These are phyloP conservation scores for Citrullus amarus DNA, from an alignment of 306 rosid genomes.

Conservation along the genomic window DNA sequence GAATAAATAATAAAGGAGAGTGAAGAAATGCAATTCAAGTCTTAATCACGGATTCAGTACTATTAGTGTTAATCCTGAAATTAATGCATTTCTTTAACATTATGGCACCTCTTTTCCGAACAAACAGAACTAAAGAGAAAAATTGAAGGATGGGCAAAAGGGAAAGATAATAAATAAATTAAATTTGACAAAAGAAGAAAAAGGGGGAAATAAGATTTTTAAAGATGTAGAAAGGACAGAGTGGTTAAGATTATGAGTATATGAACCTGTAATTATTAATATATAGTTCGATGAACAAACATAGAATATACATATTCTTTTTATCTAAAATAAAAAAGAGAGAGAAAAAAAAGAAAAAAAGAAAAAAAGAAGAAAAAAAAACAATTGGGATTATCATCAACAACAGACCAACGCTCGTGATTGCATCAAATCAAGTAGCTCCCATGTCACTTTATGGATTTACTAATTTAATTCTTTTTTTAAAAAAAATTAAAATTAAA, in stretches of 20 bases:
- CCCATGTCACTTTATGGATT: slow-evolving; percentile 13
- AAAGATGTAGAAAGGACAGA: background rate
- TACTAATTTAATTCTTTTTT: background rate
- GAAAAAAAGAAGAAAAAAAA: background rate
- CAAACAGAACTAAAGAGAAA: background rate
- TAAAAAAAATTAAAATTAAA: too few relatives aligned
- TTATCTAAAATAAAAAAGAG: background rate
- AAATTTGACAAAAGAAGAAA: background rate
- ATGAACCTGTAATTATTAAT: background rate
- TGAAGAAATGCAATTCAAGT: background rate
- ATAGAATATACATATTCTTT: background rate
- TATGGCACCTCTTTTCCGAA: background rate
- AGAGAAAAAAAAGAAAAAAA: too few relatives aligned
- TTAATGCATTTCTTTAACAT: background rate
- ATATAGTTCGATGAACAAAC: slow-evolving; percentile 6
- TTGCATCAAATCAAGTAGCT: slow-evolving; percentile 22
- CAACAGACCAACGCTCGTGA: slow-evolving; percentile 13
- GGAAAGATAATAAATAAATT: background rate
- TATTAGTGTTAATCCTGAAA: background rate
- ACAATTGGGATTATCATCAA: background rate
- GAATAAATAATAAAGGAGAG: background rate
- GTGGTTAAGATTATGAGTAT: slow-evolving; percentile 11
- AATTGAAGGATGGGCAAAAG: background rate
- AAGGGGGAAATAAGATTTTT: background rate
- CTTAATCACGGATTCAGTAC: background rate